These are phyloP conservation scores for Aspergillus nanangensis DNA, from an alignment of 495 filamentous ascomycete species.

Conservation along the genomic window DNA sequence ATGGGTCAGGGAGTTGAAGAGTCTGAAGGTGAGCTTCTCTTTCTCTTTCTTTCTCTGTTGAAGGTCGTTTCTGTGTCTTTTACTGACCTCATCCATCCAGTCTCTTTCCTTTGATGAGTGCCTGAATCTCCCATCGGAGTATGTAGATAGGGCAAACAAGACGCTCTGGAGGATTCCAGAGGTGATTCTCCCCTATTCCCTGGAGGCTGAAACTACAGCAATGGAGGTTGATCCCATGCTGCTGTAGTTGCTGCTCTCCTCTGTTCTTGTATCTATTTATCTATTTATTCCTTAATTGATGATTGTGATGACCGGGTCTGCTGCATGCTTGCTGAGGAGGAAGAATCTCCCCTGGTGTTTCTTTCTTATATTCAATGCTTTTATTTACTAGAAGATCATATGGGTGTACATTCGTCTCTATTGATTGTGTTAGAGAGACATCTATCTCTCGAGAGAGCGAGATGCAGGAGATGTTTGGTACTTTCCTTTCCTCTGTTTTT, in stretches of 20 bases:
- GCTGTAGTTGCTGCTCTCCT: not conserved
- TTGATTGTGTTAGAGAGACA: too few species aligned
- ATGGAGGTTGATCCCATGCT: slow-evolving; percentile 28
- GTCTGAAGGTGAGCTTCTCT: slow-evolving; percentile 14
- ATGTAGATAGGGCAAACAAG: slow-evolving; percentile 23
- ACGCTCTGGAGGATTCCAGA: slow-evolving; percentile 27
- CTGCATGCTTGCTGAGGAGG: too few species aligned
- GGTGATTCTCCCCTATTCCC: slow-evolving; percentile 21
- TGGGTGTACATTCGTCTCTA: too few species aligned
- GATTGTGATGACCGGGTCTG: too few species aligned
- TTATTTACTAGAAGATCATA: too few species aligned
- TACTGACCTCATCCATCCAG: slow-evolving; percentile 9
- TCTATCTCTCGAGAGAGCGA: too few species aligned
- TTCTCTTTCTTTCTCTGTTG: not conserved
- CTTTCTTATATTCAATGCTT: too few species aligned
- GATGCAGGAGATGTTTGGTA: not conserved
- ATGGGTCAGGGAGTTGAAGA: slow-evolving; percentile 23
- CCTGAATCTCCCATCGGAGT: slow-evolving; percentile 19
- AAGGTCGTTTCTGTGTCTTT: slow-evolving; percentile 21
- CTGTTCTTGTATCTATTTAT: not conserved
- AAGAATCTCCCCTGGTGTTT: too few species aligned
- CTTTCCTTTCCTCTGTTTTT: not conserved
- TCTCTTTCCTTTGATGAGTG: slow-evolving; percentile 32
- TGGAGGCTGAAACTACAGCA: slow-evolving; percentile 3
- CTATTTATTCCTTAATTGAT: not conserved